Evolutionary conservation across 495 filamentous ascomycete species (phyloP).

Genomic region (Oidiodendron maius): DNA sequence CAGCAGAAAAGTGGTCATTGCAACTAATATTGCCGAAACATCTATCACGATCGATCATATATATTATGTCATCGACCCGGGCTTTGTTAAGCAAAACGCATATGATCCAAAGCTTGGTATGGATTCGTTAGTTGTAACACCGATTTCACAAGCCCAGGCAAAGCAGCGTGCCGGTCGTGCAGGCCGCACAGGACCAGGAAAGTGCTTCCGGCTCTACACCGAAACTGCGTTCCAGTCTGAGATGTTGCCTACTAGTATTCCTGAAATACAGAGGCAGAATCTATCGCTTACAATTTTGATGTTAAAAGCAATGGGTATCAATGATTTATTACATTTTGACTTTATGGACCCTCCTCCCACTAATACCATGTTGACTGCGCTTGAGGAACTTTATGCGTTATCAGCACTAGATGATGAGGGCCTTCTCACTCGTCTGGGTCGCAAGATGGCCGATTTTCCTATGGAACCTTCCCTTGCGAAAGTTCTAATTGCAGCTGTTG

Average conservation of each 20-base stretch:
- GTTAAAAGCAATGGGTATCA: constrained; percentile 99
- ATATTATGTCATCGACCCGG: constrained; percentile 95
- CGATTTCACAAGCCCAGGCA: constrained; percentile 93
- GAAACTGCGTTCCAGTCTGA: constrained; percentile 94
- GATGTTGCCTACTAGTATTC: constrained; percentile 93
- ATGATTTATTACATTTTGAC: constrained; percentile 94
- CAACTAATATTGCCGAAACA: constrained; percentile 97
- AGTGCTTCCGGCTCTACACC: constrained; percentile 94
- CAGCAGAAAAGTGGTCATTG: constrained; percentile 91
- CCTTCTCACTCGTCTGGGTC: constrained; percentile 81
- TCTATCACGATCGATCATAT: constrained; percentile 97
- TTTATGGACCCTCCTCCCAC: constrained; percentile 98
- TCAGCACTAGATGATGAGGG: constrained; percentile 95
- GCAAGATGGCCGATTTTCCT: constrained; percentile 98
- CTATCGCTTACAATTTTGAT: constrained; percentile 93
- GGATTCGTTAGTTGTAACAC: constrained; percentile 92
- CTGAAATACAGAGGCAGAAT: constrained; percentile 95
- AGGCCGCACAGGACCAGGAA: constrained; percentile 90
- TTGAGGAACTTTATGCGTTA: constrained; percentile 91
- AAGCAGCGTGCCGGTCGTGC: constrained; percentile 92
- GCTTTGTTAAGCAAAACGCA: constrained; percentile 95
- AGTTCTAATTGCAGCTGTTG: constrained; percentile 79
- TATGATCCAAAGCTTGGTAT: constrained; percentile 97
- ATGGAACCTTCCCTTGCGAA: constrained; percentile 85
- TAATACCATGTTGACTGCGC: constrained; percentile 93